Evolutionary conservation across 2,329 filamentous ascomycete species (phyloP).

Genomic region (Cryoendolithus antarcticus): DNA sequence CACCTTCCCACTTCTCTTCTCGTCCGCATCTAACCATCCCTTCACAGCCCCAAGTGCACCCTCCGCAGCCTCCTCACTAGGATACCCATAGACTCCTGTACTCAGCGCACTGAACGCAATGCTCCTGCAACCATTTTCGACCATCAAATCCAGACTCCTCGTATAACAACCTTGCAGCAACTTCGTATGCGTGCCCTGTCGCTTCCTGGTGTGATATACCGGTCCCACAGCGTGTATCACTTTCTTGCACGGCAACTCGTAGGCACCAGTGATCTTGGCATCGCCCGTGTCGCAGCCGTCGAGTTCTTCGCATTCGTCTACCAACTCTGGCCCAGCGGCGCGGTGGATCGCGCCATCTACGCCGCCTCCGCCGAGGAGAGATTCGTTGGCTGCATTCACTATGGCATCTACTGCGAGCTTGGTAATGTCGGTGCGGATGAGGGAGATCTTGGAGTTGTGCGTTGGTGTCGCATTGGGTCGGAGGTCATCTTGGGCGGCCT

Average conservation of each 20-base stretch:
- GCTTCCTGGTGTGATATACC: slow-evolving; percentile 44
- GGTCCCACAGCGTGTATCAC: slow-evolving; percentile 90
- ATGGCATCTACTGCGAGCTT: slow-evolving; percentile 66
- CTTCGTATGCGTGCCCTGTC: slow-evolving; percentile 25
- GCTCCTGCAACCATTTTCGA: slow-evolving; percentile 50
- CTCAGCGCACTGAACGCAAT: slow-evolving; percentile 78
- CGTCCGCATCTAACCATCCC: slow-evolving; percentile 38
- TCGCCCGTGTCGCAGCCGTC: slow-evolving; percentile 63
- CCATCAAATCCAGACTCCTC: slow-evolving; percentile 59
- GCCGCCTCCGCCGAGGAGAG: slow-evolving; percentile 75
- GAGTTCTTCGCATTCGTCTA: slow-evolving; percentile 59
- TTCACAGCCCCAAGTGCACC: slow-evolving; percentile 53
- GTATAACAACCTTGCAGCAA: slow-evolving; percentile 55
- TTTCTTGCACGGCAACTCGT: slow-evolving; percentile 60
- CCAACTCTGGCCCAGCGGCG: slow-evolving; percentile 59
- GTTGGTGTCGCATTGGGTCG: slow-evolving; percentile 28
- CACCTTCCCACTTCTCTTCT: slow-evolving; percentile 36
- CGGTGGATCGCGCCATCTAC: slow-evolving; percentile 67
- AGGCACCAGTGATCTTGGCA: slow-evolving; percentile 72
- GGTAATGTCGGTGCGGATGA: slow-evolving; percentile 72
- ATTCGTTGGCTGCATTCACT: slow-evolving; percentile 81
- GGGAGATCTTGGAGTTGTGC: slow-evolving; percentile 58
- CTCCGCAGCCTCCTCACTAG: slow-evolving; percentile 57
- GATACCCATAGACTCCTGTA: slow-evolving; percentile 85
- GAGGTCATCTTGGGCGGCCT: slow-evolving; percentile 7